Conservation (phyloP, 2,329 filamentous ascomycete species). For the Botrytis squamosa region DNA sequence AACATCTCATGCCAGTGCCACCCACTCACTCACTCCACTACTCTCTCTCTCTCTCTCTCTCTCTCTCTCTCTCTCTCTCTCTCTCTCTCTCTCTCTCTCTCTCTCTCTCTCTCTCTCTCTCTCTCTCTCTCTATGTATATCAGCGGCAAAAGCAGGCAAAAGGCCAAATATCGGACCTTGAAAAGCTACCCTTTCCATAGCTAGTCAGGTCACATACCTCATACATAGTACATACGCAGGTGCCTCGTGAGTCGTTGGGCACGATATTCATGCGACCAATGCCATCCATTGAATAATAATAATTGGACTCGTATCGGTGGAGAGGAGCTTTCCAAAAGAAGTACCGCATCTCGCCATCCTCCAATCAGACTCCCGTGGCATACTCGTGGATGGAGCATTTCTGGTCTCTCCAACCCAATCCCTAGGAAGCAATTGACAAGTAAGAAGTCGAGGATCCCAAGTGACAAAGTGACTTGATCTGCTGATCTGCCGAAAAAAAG, state of each 20-base stretch:
- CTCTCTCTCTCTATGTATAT: background rate
- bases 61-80: too few relatives aligned
- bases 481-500: slow-evolving; percentile 13
- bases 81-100: too few relatives aligned
- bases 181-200: background rate
- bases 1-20: background rate
- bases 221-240: slow-evolving; percentile 1
- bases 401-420: background rate
- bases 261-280: slow-evolving; percentile 11
- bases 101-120: too few relatives aligned
- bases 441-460: slow-evolving; percentile 6
- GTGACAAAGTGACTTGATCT: slow-evolving; percentile 9
- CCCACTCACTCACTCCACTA: background rate
- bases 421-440: slow-evolving; percentile 10
- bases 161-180: slow-evolving; percentile 4
- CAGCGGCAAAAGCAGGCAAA: slow-evolving; percentile 6
- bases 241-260: background rate
- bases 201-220: background rate
- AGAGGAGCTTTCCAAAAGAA: background rate
- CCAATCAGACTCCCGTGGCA: background rate
- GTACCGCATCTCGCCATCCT: background rate
- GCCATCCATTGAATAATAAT: background rate
- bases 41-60: too few relatives aligned
- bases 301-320: background rate
- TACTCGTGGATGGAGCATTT: background rate